phyloP scores from a whole-genome alignment of 169 alveolate species.

The Plasmodium inui region DNA sequence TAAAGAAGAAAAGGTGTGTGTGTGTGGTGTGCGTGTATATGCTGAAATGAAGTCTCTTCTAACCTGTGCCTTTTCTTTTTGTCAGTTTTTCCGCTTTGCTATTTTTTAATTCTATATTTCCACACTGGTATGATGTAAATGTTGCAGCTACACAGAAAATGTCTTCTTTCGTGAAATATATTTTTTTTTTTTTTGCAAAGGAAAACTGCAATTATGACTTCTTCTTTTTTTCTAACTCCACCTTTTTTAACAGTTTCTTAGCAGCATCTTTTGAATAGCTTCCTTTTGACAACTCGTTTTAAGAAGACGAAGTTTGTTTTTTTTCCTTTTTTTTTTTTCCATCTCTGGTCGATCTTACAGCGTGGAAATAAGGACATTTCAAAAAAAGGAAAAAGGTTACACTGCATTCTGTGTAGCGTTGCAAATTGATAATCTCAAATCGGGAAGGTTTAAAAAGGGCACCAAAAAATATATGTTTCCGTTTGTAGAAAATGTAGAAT shows the following conservation, averaged over 20 bases:
- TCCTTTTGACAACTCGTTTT: background rate
- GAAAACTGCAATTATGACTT: background rate
- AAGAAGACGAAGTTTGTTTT: background rate
- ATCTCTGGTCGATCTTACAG: background rate
- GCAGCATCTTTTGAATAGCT: background rate
- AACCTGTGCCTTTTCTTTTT: background rate
- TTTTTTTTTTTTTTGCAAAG: background rate
- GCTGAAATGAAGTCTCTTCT: background rate
- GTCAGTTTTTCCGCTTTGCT: background rate
- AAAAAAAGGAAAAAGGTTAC: background rate
- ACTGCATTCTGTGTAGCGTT: background rate
- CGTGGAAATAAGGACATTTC: background rate
- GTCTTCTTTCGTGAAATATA: background rate
- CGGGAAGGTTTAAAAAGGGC: background rate
- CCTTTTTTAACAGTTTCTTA: background rate
- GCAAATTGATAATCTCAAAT: background rate
- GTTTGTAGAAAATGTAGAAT: background rate
- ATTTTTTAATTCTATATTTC: background rate
- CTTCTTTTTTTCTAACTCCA: background rate
- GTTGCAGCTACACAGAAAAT: background rate
- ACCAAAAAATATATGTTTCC: background rate
- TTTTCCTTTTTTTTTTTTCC: background rate
- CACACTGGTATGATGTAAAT: background rate
- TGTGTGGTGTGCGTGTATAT: background rate
- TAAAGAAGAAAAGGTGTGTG: background rate